Conservation (phyloP, 2,329 filamentous ascomycete genomes). For the Pseudogymnoascus sp. region DNA sequence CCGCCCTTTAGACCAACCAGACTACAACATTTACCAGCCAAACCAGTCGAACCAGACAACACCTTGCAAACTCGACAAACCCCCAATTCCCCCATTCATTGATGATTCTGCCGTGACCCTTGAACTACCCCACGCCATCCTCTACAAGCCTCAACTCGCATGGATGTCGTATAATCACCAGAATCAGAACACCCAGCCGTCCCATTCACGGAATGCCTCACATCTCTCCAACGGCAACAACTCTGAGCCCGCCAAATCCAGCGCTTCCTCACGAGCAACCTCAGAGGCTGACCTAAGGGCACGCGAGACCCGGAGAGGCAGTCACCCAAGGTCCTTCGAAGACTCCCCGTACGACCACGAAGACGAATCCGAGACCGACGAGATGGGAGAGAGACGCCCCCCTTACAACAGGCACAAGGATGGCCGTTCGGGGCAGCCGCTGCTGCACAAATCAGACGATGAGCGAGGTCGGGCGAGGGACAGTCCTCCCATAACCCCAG, state of each 20-base stretch:
- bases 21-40: neutral
- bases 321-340: neutral
- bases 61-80: neutral
- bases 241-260: neutral
- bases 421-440: slow-evolving; percentile 31
- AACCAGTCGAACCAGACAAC: neutral
- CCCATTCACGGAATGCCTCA: neutral
- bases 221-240: neutral
- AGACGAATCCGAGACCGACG: slow-evolving; percentile 23
- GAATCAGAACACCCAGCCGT: neutral
- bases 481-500: slow-evolving; percentile 17
- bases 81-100: neutral
- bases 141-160: neutral
- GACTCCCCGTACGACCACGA: neutral
- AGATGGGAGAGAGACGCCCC: slow-evolving; percentile 30
- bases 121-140: neutral
- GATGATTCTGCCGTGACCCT: neutral
- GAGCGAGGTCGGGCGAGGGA: slow-evolving; percentile 20
- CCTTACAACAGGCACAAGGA: slow-evolving; percentile 30
- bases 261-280: neutral
- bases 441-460: slow-evolving; percentile 26
- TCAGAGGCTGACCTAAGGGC: neutral
- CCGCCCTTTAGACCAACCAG: neutral
- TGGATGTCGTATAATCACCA: neutral
- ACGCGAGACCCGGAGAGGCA: neutral